Evolutionary conservation across 2,329 filamentous ascomycete species (phyloP).

Genomic region (Zasmidium citrigriseum): DNA sequence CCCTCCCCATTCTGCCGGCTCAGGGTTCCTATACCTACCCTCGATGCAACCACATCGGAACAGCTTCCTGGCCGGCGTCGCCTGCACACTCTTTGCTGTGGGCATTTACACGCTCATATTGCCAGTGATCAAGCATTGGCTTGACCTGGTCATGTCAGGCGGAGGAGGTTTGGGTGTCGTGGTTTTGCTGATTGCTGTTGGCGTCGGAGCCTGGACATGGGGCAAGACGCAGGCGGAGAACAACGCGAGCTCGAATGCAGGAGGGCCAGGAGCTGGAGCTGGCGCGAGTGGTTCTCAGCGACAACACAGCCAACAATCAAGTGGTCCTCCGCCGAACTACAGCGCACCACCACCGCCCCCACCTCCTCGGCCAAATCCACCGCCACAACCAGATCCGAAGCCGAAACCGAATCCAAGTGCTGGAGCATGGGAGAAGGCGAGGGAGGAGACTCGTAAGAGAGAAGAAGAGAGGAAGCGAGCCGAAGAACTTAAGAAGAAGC

Average conservation of each 20-base stretch:
- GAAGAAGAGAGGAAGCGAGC: slow-evolving; percentile 63
- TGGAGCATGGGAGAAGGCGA: slow-evolving; percentile 64
- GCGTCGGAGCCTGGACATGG: slow-evolving; percentile 74
- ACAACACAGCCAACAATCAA: slow-evolving; percentile 28
- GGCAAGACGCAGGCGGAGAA: slow-evolving; percentile 64
- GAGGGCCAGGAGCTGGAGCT: slow-evolving; percentile 36
- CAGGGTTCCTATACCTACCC: slow-evolving; percentile 91
- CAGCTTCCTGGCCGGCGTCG: slow-evolving; percentile 87
- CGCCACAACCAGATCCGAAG: slow-evolving; percentile 25
- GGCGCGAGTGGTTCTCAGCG: slow-evolving; percentile 33
- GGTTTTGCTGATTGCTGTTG: slow-evolving; percentile 71
- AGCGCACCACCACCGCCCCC: slow-evolving; percentile 18
- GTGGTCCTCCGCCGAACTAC: slow-evolving; percentile 26
- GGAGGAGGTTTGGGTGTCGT: slow-evolving; percentile 70
- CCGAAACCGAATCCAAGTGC: slow-evolving; percentile 26
- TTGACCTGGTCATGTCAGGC: slow-evolving; percentile 67
- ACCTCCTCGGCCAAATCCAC: slow-evolving; percentile 20
- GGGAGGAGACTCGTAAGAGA: slow-evolving; percentile 64
- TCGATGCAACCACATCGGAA: slow-evolving; percentile 83
- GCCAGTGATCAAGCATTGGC: slow-evolving; percentile 74
- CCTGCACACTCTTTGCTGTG: slow-evolving; percentile 71
- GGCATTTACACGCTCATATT: slow-evolving; percentile 72
- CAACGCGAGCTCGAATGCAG: slow-evolving; percentile 30
- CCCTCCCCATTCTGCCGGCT: slow-evolving; percentile 84
- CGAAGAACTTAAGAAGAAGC: slow-evolving; percentile 60